A percentile compares a stretch with the other conserved stretches of the same genome.
These are phyloP conservation scores for Ceriops decandra DNA, from an alignment of 345 rosid species.

Conservation along the genomic window DNA sequence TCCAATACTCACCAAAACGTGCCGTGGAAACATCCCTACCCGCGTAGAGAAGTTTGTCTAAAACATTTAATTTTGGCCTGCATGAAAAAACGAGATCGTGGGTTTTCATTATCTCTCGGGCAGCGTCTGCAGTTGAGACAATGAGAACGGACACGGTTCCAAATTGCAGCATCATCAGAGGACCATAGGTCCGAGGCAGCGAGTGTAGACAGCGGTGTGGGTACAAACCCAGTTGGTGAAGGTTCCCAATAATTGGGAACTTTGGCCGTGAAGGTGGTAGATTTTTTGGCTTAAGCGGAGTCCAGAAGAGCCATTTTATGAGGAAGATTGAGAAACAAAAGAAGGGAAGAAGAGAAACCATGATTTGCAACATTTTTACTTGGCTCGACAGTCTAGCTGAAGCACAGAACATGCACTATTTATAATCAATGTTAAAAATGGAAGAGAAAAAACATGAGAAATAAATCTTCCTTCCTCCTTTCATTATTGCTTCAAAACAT, in stretches of 20 bases:
- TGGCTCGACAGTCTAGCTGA: too few relatives aligned
- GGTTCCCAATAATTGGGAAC: constrained; percentile 15
- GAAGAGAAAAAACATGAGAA: too few relatives aligned
- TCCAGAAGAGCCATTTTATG: background rate
- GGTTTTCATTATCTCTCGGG: constrained; percentile 47
- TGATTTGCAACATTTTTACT: too few relatives aligned
- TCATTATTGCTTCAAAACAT: too few relatives aligned
- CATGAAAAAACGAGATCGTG: constrained; percentile 48
- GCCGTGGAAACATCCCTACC: constrained; percentile 37
- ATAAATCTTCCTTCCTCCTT: too few relatives aligned
- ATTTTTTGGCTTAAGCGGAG: background rate
- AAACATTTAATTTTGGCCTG: constrained; percentile 30
- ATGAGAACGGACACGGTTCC: constrained; percentile 44
- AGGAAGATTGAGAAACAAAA: too few relatives aligned
- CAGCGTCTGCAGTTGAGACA: constrained; percentile 49
- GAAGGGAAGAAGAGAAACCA: too few relatives aligned
- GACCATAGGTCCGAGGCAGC: constrained; percentile 31
- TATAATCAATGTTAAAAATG: background rate
- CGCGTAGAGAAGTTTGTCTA: constrained; percentile 31
- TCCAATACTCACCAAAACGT: constrained; percentile 70
- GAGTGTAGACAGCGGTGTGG: constrained; percentile 12
- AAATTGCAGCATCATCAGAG: constrained; percentile 55
- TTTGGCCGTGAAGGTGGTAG: constrained; percentile 13
- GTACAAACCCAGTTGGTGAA: constrained; percentile 10
- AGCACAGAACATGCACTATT: background rate